Evolutionary conservation across 345 rosid species (phyloP).

Genomic region (Salix udensis): DNA sequence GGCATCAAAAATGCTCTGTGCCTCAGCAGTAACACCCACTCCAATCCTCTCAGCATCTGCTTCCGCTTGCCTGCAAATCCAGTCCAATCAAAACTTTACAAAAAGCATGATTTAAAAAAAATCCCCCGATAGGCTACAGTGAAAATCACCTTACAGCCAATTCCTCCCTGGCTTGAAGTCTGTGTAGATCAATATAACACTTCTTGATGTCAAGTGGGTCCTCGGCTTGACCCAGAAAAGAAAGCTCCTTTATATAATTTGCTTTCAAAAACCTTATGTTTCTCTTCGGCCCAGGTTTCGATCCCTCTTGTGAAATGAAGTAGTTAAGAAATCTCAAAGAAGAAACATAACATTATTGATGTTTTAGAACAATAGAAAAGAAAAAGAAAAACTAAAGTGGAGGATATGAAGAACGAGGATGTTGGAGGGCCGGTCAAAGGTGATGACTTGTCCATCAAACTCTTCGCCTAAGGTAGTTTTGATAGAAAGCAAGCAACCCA

Average conservation of each 20-base stretch:
- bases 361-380: not conserved
- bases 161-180: conserved; percentile 71
- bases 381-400: conserved; percentile 1
- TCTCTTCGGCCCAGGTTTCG: conserved; percentile 45
- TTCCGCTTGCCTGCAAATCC: conserved; percentile 71
- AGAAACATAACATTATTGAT: not conserved
- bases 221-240: conserved; percentile 63
- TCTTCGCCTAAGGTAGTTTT: conserved; percentile 90
- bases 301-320: conserved; percentile 59
- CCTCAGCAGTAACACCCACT: conserved; percentile 87
- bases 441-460: conserved; percentile 81
- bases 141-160: conserved; percentile 60
- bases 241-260: conserved; percentile 60
- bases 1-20: conserved; percentile 81
- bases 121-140: not conserved
- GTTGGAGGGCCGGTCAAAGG: conserved; percentile 90
- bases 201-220: conserved; percentile 72
- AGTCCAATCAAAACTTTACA: not conserved
- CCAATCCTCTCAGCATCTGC: conserved; percentile 82
- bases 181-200: conserved; percentile 58
- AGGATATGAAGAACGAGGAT: conserved; percentile 96
- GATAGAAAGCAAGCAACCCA: conserved; percentile 81
- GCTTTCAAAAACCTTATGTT: conserved; percentile 72
- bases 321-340: conserved; percentile 36
- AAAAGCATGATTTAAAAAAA: not conserved